phyloP scores from a whole-genome alignment of 768 basidiomycete genomes.

The Auricularia cornea region DNA sequence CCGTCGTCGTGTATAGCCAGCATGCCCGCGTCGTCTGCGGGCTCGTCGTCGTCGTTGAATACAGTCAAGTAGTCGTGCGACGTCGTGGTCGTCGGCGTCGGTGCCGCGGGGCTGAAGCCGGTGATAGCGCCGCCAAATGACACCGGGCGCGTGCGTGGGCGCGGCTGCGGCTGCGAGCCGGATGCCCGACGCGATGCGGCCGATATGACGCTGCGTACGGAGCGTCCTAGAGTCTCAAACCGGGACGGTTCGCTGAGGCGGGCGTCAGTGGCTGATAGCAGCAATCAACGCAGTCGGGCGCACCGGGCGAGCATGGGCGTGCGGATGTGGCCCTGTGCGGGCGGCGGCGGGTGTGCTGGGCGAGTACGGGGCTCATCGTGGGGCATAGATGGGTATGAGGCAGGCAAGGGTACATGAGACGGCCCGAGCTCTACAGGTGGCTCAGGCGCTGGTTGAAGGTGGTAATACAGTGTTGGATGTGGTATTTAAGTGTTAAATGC shows the following conservation, averaged over 20 bases:
- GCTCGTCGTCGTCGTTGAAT: not conserved
- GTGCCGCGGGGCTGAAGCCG: not conserved
- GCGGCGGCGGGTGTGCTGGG: not conserved
- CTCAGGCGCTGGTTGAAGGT: not conserved
- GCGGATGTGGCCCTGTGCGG: not conserved
- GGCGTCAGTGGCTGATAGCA: not conserved
- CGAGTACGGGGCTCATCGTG: not conserved
- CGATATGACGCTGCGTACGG: not conserved
- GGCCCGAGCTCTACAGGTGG: not conserved
- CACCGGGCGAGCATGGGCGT: not conserved
- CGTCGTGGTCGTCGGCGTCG: not conserved
- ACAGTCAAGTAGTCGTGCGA: not conserved
- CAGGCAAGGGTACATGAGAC: not conserved
- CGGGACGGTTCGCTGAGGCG: not conserved
- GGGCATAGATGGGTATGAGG: not conserved
- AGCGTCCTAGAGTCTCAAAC: not conserved
- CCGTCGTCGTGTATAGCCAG: not conserved
- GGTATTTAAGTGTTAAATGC: not conserved
- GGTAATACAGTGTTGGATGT: not conserved
- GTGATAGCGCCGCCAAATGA: not conserved
- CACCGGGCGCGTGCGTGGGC: not conserved
- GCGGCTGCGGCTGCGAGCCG: not conserved
- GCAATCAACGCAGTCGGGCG: not conserved
- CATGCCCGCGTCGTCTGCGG: not conserved
- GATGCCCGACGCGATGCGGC: not conserved